Percentiles rank a stretch among this genome's conserved stretches.
Evolutionary conservation across 441 rosid species (phyloP).

Genomic region (Corymbia citriodora): DNA sequence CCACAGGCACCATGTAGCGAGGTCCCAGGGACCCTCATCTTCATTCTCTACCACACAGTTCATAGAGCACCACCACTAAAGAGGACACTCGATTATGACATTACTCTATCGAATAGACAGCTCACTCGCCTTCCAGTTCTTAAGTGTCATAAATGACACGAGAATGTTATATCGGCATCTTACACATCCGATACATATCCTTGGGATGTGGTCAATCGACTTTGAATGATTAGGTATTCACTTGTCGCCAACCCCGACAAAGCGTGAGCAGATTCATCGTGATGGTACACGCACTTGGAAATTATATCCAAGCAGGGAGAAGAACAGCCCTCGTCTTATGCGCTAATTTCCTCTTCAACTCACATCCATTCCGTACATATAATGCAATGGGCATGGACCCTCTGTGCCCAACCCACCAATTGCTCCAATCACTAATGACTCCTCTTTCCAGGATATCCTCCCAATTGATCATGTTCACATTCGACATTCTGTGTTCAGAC

Average conservation of each 20-base stretch:
- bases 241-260: neutral
- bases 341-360: neutral
- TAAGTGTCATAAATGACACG: neutral
- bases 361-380: neutral
- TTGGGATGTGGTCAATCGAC: neutral
- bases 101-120: neutral
- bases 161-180: neutral
- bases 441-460: neutral
- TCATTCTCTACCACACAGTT: neutral
- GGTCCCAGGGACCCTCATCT: neutral
- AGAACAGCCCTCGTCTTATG: neutral
- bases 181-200: neutral
- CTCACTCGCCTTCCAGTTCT: fast-evolving
- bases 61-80: neutral
- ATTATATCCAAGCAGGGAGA: neutral
- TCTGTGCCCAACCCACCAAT: neutral
- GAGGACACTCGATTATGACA: neutral
- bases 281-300: neutral
- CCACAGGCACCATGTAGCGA: neutral
- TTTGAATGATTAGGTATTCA: neutral
- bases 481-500: neutral
- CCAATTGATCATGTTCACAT: neutral
- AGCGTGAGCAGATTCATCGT: neutral
- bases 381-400: neutral
- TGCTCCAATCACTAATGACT: neutral